These are phyloP conservation scores for Cornus florida DNA, from an alignment of 148 eudicot species.

Conservation along the genomic window DNA sequence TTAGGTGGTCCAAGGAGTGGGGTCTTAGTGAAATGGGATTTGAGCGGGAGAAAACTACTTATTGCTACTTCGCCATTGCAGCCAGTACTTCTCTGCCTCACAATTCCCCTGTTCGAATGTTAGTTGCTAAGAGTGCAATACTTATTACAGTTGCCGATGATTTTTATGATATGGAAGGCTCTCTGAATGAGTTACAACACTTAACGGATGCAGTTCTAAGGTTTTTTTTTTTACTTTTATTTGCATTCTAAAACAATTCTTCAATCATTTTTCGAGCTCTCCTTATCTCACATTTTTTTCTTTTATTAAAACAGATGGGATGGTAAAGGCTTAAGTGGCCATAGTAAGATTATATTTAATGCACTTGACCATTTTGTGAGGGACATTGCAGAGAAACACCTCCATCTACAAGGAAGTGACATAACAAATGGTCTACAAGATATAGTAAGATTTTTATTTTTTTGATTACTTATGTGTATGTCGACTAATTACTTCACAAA, in stretches of 20 bases:
- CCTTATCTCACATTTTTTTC: not conserved
- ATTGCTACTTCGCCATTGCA: slow-evolving; percentile 40
- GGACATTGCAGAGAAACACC: slow-evolving; percentile 15
- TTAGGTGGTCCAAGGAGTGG: slow-evolving; percentile 42
- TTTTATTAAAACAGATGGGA: slow-evolving; percentile 35
- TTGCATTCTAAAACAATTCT: too few relatives aligned
- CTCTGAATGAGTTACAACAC: slow-evolving; percentile 27
- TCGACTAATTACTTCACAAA: too few relatives aligned
- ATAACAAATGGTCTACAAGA: slow-evolving; percentile 19
- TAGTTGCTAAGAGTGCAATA: slow-evolving; percentile 35
- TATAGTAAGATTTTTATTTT: slow-evolving; percentile 23
- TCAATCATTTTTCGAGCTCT: too few relatives aligned
- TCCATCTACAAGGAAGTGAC: slow-evolving; percentile 23
- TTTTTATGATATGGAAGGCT: slow-evolving; percentile 45
- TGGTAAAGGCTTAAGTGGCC: slow-evolving; percentile 30
- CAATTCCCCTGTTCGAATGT: slow-evolving; percentile 28
- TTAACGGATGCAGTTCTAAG: slow-evolving; percentile 40
- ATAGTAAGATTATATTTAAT: slow-evolving; percentile 35
- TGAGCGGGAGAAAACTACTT: slow-evolving; percentile 41
- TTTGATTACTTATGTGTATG: not conserved
- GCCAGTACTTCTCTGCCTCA: slow-evolving; percentile 22
- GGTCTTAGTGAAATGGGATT: slow-evolving; percentile 45
- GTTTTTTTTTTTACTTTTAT: slow-evolving; percentile 15
- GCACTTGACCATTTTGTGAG: slow-evolving; percentile 39
- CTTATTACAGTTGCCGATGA: slow-evolving; percentile 47